These are phyloP conservation scores for Hygrocybe punicea DNA, from an alignment of 768 basidiomycete genomes.

Conservation along the genomic window DNA sequence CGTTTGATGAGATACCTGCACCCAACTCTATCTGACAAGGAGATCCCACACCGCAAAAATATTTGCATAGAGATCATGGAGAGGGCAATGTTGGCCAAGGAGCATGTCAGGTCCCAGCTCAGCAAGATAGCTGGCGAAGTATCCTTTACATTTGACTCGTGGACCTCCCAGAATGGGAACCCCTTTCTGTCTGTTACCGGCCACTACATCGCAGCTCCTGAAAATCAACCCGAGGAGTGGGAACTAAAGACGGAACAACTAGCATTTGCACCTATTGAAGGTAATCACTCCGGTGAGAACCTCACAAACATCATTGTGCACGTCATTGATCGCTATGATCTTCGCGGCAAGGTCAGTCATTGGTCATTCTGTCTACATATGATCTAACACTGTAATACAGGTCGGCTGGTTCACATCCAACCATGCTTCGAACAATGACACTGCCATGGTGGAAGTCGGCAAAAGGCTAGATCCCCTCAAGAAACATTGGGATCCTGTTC, in stretches of 20 bases:
- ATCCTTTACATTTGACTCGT: conserved; percentile 7
- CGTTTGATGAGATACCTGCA: neutral
- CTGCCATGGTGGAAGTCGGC: neutral
- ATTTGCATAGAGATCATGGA: neutral
- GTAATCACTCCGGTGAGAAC: conserved; percentile 8
- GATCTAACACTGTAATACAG: neutral
- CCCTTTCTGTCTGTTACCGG: conserved; percentile 7
- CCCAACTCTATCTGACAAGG: neutral
- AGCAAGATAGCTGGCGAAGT: neutral
- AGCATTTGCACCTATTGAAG: conserved; percentile 11
- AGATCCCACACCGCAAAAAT: neutral
- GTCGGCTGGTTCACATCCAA: conserved; percentile 8
- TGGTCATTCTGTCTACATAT: neutral
- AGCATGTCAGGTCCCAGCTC: neutral
- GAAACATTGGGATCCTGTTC: no score
- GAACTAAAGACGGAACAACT: conserved; percentile 7
- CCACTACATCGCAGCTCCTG: conserved; percentile 6
- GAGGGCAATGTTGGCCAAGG: neutral
- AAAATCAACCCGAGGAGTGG: conserved; percentile 8
- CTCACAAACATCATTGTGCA: neutral
- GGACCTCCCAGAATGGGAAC: conserved; percentile 1
- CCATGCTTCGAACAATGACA: conserved; percentile 7
- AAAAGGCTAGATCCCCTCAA: neutral
- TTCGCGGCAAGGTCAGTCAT: conserved; percentile 1
- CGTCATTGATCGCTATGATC: conserved; percentile 3